phyloP scores from a whole-genome alignment of 2,329 filamentous ascomycete genomes.

The Gremmenia infestans region DNA sequence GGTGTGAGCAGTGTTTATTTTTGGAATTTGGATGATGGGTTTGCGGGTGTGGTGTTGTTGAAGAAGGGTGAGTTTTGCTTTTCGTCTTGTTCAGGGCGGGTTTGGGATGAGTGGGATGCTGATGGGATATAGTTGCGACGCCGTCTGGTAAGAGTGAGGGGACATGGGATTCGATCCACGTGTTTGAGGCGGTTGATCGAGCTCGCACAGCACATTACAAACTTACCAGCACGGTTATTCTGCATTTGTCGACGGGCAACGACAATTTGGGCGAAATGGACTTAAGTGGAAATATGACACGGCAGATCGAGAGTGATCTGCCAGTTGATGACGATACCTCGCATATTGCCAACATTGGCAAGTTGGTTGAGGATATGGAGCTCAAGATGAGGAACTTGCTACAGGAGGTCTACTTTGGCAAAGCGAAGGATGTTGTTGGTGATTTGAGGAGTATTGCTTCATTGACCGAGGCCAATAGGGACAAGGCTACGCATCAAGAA shows the following conservation, averaged over 20 bases:
- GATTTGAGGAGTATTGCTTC: slow-evolving; percentile 83
- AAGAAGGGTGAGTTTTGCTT: slow-evolving; percentile 72
- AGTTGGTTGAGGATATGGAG: slow-evolving; percentile 98
- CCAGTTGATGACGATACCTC: slow-evolving; percentile 84
- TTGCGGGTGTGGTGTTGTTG: slow-evolving; percentile 88
- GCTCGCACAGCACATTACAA: slow-evolving; percentile 94
- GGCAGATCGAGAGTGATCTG: slow-evolving; percentile 89
- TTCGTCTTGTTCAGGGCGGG: background rate
- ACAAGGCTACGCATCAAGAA: slow-evolving; percentile 81
- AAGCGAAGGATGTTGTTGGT: slow-evolving; percentile 96
- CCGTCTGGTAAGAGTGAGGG: slow-evolving; percentile 65
- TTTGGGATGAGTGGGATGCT: background rate
- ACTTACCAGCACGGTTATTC: slow-evolving; percentile 92
- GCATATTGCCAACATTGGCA: slow-evolving; percentile 93
- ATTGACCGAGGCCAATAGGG: slow-evolving; percentile 77
- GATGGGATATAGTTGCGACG: slow-evolving; percentile 50
- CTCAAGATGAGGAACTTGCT: slow-evolving; percentile 97
- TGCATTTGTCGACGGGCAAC: slow-evolving; percentile 70
- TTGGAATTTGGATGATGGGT: slow-evolving; percentile 97
- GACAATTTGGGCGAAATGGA: slow-evolving; percentile 77
- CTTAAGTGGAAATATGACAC: slow-evolving; percentile 94
- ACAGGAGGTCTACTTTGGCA: slow-evolving; percentile 99
- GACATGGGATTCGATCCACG: slow-evolving; percentile 97
- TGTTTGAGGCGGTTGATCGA: slow-evolving; percentile 93
- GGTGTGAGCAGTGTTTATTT: slow-evolving; percentile 95